Conservation (phyloP, 1,284 basidiomycete genomes). For the Trichosporon sp. region DNA sequence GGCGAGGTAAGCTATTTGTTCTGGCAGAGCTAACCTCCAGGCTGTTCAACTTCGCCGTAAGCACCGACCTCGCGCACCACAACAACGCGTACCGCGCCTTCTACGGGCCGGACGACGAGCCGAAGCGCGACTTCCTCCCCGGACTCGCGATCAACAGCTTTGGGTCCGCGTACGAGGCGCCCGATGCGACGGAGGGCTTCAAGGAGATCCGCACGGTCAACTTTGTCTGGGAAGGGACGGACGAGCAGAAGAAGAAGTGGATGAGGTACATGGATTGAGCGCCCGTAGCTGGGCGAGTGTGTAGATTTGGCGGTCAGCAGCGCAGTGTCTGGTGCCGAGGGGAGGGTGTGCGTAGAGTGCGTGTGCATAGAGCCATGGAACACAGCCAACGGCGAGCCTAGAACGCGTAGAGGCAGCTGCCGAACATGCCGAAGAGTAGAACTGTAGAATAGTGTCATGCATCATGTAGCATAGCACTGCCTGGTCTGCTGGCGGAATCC, state of each 20-base stretch:
- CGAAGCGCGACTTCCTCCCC: conserved; percentile 65
- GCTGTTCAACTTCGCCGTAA: conserved; percentile 72
- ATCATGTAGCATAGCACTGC: neutral
- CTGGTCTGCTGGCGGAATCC: neutral
- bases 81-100: conserved; percentile 83
- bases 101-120: conserved; percentile 44
- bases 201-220: conserved; percentile 72
- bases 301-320: no score
- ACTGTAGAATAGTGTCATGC: neutral
- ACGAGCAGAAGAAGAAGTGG: conserved; percentile 72
- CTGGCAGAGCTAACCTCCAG: conserved; percentile 54
- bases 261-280: conserved; percentile 64
- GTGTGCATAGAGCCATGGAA: no score
- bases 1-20: conserved; percentile 60
- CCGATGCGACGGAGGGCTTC: conserved; percentile 70
- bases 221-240: conserved; percentile 74
- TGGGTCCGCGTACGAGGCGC: conserved; percentile 67
- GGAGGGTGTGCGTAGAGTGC: neutral
- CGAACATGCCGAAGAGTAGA: neutral
- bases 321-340: neutral
- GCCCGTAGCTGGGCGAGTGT: no score
- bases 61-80: conserved; percentile 78
- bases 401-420: neutral
- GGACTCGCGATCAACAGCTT: conserved; percentile 67
- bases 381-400: no score